Conservation (phyloP, 805 yeast species). For the Starmerella asiatica region DNA sequence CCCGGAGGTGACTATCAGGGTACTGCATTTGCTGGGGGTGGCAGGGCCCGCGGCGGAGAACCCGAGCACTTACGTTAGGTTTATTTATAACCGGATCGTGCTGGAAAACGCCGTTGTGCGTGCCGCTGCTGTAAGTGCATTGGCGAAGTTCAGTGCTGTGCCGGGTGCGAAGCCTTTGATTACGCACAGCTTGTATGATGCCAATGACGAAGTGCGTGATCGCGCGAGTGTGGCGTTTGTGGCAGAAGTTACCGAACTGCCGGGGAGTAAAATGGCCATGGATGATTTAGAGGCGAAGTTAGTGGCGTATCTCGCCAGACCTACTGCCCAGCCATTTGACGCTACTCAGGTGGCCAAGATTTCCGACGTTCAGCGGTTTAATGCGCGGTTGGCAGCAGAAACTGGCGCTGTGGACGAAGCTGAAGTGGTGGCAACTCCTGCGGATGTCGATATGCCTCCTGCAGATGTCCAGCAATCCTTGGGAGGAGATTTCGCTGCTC, state of each 20-base stretch:
- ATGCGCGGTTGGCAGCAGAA: slow-evolving; percentile 5
- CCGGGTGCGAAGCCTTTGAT: slow-evolving; percentile 64
- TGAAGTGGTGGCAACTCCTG: slow-evolving; percentile 1
- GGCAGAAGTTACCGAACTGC: slow-evolving; percentile 39
- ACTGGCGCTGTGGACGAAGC: background rate
- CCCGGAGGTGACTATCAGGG: slow-evolving; percentile 85
- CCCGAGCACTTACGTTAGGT: slow-evolving; percentile 86
- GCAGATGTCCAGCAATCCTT: no score
- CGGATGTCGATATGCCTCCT: slow-evolving; percentile 4
- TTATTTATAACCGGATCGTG: slow-evolving; percentile 91
- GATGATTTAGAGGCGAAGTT: slow-evolving; percentile 66
- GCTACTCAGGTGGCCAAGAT: slow-evolving; percentile 47
- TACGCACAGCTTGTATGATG: slow-evolving; percentile 71
- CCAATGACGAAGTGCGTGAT: slow-evolving; percentile 95
- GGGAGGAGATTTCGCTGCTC: slow-evolving; percentile 6
- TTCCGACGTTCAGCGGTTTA: slow-evolving; percentile 27
- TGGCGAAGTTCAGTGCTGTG: slow-evolving; percentile 70
- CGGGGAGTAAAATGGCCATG: slow-evolving; percentile 58
- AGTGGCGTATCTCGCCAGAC: slow-evolving; percentile 48
- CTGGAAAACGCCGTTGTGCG: slow-evolving; percentile 90
- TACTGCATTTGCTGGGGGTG: slow-evolving; percentile 79
- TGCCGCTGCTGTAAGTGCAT: slow-evolving; percentile 87
- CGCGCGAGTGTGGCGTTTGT: slow-evolving; percentile 76
- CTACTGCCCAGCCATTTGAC: slow-evolving; percentile 50
- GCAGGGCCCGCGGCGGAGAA: slow-evolving; percentile 82